A percentile compares a stretch with the other conserved stretches of the same genome.
These are phyloP conservation scores for Phialophora chinensis DNA, from an alignment of 2,329 filamentous ascomycete species.

Conservation along the genomic window DNA sequence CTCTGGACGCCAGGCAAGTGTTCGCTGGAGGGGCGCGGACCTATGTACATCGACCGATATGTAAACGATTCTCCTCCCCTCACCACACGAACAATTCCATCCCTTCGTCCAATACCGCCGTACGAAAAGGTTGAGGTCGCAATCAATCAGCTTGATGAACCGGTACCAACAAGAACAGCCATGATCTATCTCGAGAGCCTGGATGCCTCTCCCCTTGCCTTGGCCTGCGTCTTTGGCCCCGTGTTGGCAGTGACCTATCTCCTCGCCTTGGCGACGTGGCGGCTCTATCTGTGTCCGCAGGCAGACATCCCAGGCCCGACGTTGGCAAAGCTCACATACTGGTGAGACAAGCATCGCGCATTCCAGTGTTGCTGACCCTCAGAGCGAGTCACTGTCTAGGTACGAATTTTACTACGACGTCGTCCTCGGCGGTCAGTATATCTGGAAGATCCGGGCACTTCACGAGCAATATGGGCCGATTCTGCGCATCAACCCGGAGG, in stretches of 20 bases:
- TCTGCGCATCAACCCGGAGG: constrained; percentile 39
- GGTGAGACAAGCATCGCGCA: constrained; percentile 34
- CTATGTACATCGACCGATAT: neutral
- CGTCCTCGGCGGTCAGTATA: constrained; percentile 31
- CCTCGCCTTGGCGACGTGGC: constrained; percentile 36
- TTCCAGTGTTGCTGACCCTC: constrained; percentile 14
- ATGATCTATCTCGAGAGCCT: constrained; percentile 9
- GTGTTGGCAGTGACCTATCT: constrained; percentile 19
- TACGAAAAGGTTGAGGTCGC: neutral
- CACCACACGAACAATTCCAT: neutral
- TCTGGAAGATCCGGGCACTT: constrained; percentile 32
- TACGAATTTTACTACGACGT: constrained; percentile 41
- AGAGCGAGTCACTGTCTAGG: constrained; percentile 6
- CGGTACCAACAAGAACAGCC: neutral
- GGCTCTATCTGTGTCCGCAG: constrained; percentile 41
- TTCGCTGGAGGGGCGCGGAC: neutral
- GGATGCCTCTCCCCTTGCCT: constrained; percentile 4
- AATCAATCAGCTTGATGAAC: neutral
- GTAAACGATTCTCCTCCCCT: neutral
- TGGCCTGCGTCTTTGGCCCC: constrained; percentile 7
- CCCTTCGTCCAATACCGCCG: neutral
- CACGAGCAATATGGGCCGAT: constrained; percentile 39
- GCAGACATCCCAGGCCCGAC: constrained; percentile 42
- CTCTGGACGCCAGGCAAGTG: neutral
- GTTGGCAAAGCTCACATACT: constrained; percentile 17